A percentile compares a stretch with the other conserved stretches of the same genome.
Conservation (phyloP, 75 land plant genomes). For the Azolla pinnata region DNA sequence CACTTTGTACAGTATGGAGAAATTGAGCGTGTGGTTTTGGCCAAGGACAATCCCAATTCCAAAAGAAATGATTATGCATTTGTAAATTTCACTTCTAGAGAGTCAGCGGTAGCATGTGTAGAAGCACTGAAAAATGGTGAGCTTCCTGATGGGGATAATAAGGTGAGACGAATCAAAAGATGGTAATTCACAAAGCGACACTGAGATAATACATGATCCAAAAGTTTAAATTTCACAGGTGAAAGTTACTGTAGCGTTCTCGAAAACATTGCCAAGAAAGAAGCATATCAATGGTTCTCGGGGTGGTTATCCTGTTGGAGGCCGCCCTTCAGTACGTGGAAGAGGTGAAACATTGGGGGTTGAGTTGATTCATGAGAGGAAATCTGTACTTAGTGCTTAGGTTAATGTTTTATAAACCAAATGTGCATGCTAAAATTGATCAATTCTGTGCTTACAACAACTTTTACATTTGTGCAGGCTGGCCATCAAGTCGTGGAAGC, state of each 20-base stretch:
- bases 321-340: conserved; percentile 20
- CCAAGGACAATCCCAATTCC: conserved; percentile 76
- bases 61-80: conserved; percentile 89
- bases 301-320: conserved; percentile 32
- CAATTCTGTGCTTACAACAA: not conserved
- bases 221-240: conserved; percentile 51
- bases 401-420: not conserved
- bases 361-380: not conserved
- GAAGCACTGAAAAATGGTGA: conserved; percentile 57
- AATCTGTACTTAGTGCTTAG: not conserved
- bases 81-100: conserved; percentile 63
- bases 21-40: conserved; percentile 66
- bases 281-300: conserved; percentile 41
- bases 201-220: too few species aligned
- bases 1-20: conserved; percentile 56
- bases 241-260: conserved; percentile 67
- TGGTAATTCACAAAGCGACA: too few species aligned
- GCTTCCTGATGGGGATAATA: conserved; percentile 62
- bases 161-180: conserved; percentile 31
- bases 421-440: not conserved
- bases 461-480: not conserved
- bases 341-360: conserved; percentile 7
- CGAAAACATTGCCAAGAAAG: conserved; percentile 64
- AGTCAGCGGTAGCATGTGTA: conserved; percentile 66
- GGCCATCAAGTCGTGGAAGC: not conserved